phyloP scores from a whole-genome alignment of 2,329 filamentous ascomycete species.

The Penicillium capsulatum region DNA sequence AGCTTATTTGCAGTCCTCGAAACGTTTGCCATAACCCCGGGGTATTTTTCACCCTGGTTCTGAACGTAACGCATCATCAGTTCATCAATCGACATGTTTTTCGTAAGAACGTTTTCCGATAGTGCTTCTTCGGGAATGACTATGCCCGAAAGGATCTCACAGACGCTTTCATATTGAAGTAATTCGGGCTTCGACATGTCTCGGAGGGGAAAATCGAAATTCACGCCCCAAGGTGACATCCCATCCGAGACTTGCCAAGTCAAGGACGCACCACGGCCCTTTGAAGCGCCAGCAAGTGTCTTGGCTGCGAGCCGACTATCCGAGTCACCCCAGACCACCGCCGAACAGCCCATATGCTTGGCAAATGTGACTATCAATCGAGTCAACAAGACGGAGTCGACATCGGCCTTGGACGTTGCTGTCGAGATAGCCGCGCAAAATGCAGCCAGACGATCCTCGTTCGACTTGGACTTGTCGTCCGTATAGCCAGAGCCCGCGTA shows the following conservation, averaged over 20 bases:
- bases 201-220: conserved; percentile 74
- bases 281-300: conserved; percentile 81
- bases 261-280: conserved; percentile 78
- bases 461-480: conserved; percentile 28
- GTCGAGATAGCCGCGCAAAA: conserved; percentile 63
- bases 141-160: conserved; percentile 51
- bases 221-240: conserved; percentile 52
- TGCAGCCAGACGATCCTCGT: conserved; percentile 49
- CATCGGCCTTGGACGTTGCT: conserved; percentile 70
- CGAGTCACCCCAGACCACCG: conserved; percentile 76
- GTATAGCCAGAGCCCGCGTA: conserved; percentile 27
- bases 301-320: conserved; percentile 84
- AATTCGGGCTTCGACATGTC: conserved; percentile 83
- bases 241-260: conserved; percentile 82
- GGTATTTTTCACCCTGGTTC: conserved; percentile 78
- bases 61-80: conserved; percentile 86
- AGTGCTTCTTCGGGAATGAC: conserved; percentile 42
- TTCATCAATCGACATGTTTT: conserved; percentile 79
- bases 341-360: conserved; percentile 57
- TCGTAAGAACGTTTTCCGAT: conserved; percentile 34
- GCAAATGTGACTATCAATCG: conserved; percentile 67
- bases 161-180: conserved; percentile 56
- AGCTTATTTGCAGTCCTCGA: conserved; percentile 87
- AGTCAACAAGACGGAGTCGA: conserved; percentile 65
- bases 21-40: conserved; percentile 90